Evolutionary conservation across 176 grass and related monocot genomes (phyloP).

Genomic region (Tillandsia leiboldiana): DNA sequence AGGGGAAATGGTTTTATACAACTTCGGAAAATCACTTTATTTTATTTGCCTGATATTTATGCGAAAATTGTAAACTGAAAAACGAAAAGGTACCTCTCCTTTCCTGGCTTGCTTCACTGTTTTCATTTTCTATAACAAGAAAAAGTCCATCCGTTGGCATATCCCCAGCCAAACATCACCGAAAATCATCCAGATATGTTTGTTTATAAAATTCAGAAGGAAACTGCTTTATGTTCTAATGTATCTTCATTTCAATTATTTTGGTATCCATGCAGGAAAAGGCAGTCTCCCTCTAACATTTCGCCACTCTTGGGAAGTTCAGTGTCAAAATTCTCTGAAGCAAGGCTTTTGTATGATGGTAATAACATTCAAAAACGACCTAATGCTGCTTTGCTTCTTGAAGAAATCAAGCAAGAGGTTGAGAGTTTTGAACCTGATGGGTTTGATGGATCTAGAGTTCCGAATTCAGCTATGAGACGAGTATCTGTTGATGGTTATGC

Average conservation of each 20-base stretch:
- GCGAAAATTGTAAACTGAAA: too few species aligned
- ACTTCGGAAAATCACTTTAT: too few species aligned
- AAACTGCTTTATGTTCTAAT: constrained; percentile 17
- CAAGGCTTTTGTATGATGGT: constrained; percentile 52
- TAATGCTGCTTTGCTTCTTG: constrained; percentile 82
- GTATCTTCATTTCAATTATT: not conserved
- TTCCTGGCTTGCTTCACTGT: too few species aligned
- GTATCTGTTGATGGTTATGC: constrained; percentile 39
- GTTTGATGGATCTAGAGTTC: constrained; percentile 42
- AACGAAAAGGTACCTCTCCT: too few species aligned
- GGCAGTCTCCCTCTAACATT: constrained; percentile 51
- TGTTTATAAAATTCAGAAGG: not conserved
- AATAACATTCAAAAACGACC: constrained; percentile 57
- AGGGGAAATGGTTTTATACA: too few species aligned
- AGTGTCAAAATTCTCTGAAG: constrained; percentile 50
- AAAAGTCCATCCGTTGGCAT: too few species aligned
- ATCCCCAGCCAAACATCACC: too few species aligned
- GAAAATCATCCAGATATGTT: not conserved
- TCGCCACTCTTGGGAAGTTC: constrained; percentile 59
- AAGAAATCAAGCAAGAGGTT: constrained; percentile 85
- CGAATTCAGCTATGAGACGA: constrained; percentile 34
- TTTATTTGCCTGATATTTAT: too few species aligned
- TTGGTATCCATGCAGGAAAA: constrained; percentile 32
- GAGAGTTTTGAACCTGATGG: constrained; percentile 47
- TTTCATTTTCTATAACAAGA: too few species aligned